Base-by-base conservation (phyloP, 495 filamentous ascomycete species). In the Cercophora newfieldiana region DNA sequence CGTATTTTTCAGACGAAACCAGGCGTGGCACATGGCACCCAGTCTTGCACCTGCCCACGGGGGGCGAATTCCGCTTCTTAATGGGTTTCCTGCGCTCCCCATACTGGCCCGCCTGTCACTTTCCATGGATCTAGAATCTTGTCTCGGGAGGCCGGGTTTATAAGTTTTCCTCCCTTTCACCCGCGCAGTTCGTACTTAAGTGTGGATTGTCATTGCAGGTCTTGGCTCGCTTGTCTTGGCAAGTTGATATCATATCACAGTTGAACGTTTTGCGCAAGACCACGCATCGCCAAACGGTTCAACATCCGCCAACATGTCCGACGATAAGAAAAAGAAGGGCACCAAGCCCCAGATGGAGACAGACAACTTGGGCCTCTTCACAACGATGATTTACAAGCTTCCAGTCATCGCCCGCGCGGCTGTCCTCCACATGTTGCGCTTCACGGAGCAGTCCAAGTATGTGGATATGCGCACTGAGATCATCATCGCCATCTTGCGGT, bases 401-500 rank as follows among this genome's bases (percentile, higher is more conserved):
- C 93, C 93, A 0, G 71, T 92, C 26, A 79, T 95, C 50, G 57
- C 88, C 8, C 88, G 88, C 69, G 88, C 88, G 3, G 77, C 89
- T 22, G n/a, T 94, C 16, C 79, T 84, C 33, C 91, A 96, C 75
- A 73, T 87, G 2, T 78, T 96, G 18, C 82, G 81, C 29, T 75
- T 89, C 59, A 90, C 92, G 0, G 81, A 87, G 22, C 87, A 83
- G 1, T 84, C 89, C 0, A 82, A 86, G 22, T 92, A 94, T 80
- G 88, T 93, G 75, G 90, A 96, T 71, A 77, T 97, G 14, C 85
- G 88, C 37, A 94, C 91, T 12, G 90, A 90, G 48, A 71, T 97
- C 57, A 89, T 83, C 0, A 80, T 95, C 62, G 84, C 87, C 21
- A 73, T 95, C 21, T 68, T 97, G 29, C 89, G 92, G 21, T 82